These are phyloP conservation scores for Kernera saxatilis DNA, from an alignment of 345 rosid species.

Conservation along the genomic window DNA sequence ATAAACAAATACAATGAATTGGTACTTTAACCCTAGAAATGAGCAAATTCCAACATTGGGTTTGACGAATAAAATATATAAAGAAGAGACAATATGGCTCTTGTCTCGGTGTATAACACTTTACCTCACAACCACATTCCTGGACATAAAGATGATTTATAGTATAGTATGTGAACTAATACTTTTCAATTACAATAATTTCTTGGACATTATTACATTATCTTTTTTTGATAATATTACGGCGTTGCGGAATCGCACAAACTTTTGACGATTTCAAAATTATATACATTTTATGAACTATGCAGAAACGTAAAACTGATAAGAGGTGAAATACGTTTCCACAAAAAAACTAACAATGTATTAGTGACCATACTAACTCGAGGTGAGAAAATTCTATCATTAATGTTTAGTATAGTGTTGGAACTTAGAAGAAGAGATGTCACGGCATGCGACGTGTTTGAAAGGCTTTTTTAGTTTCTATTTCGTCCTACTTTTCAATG, in stretches of 20 bases:
- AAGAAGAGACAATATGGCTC: conserved; percentile 23
- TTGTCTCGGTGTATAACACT: conserved; percentile 23
- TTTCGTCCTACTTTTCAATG: not conserved
- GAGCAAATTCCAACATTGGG: conserved; percentile 13
- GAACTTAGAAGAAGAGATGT: not conserved
- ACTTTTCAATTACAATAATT: not conserved
- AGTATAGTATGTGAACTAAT: not conserved
- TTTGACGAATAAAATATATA: conserved; percentile 12
- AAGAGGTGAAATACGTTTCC: no score
- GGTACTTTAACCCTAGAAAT: conserved; percentile 8
- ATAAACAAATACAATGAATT: not conserved
- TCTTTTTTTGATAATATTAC: not conserved
- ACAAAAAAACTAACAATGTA: no score
- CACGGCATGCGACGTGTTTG: not conserved
- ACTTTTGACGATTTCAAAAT: no score
- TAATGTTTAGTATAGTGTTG: not conserved
- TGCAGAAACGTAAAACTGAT: no score
- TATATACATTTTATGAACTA: no score
- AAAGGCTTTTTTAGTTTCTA: not conserved
- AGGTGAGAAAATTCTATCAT: no score
- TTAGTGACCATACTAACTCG: no score
- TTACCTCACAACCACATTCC: not conserved
- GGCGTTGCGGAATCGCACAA: no score
- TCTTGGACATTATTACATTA: not conserved
- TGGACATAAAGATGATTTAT: not conserved